Base-by-base conservation (phyloP, 495 filamentous ascomycete genomes). In the Immersiella caudata region DNA sequence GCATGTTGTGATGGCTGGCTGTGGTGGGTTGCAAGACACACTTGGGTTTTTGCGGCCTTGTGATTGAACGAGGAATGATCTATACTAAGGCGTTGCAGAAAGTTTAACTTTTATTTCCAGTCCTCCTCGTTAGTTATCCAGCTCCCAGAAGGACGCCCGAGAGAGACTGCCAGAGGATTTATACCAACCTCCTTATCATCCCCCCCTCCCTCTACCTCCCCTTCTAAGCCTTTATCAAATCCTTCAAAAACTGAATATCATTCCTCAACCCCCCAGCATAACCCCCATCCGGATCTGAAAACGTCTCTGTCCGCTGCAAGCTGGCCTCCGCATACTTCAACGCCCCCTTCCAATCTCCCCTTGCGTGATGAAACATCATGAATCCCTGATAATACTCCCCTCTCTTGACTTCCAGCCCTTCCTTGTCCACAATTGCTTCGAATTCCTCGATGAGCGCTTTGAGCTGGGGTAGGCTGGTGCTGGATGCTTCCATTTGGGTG, bases 301-400 rank as follows among this genome's bases (percentile, higher is more conserved):
- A 75, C 7, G 68, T 65, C 50, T 78, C 71, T 1, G 74, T 70
- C 6, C 73, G 71, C 40, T 58, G 27, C 40, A 78, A 59, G 2
- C 71, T 71, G 12, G 66, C 27, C 57, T 65, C 20, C 0, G 65
- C 75, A 46, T 76, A 75, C 55, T 64, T 71, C 14, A 57, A 58
- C 2, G 76, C 76, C n/a, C 62, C 49, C 0, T 61, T 46, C 4
- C 68, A 16, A 14, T 79, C 78, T 0, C 76, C 73, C 52, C 70
- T 67, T 0, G 46, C 50, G 11, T 61, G 26, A 14, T 75, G 73
- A 52, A 73, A 79, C 6, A 77, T 52, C 61, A 76, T 73, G 8
- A 75, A 74, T 3, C 70, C 64, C 24, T 71, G 70, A 57, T 77
- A 77, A 36, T 78, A 77, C 60, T 78, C 76, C 0, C 73, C 74